A percentile compares a stretch with the other conserved stretches of the same genome.
phyloP scores from a whole-genome alignment of 768 basidiomycete genomes.

The Ramaria sp. region DNA sequence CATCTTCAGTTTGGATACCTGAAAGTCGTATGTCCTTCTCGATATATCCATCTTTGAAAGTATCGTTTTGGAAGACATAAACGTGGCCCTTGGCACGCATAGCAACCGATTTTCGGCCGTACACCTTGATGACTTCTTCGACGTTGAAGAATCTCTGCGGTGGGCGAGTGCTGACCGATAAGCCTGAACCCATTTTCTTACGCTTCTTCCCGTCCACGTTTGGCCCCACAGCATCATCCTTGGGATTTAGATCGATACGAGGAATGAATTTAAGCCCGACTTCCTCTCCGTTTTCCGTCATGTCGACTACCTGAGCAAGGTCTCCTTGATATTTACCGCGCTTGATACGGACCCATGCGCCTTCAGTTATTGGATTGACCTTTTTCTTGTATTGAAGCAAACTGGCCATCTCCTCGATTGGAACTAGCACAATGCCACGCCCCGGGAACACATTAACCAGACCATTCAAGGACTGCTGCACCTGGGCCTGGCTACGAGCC shows the following conservation, averaged over 20 bases:
- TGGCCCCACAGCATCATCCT: slow-evolving; percentile 45
- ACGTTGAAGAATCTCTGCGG: slow-evolving; percentile 89
- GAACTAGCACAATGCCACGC: slow-evolving; percentile 75
- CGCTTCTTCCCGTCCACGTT: slow-evolving; percentile 58
- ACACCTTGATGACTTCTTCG: slow-evolving; percentile 84
- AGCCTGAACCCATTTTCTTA: slow-evolving; percentile 45
- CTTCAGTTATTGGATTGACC: slow-evolving; percentile 70
- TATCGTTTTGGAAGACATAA: slow-evolving; percentile 86
- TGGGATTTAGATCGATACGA: slow-evolving; percentile 92
- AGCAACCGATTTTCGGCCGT: slow-evolving; percentile 65
- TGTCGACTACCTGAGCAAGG: slow-evolving; percentile 89
- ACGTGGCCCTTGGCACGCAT: slow-evolving; percentile 51
- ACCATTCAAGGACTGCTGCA: slow-evolving; percentile 74
- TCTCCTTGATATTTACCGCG: slow-evolving; percentile 92
- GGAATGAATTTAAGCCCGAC: slow-evolving; percentile 91
- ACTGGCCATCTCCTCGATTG: slow-evolving; percentile 97
- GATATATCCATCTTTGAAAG: slow-evolving; percentile 89
- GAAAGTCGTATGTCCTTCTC: slow-evolving; percentile 90
- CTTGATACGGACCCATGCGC: slow-evolving; percentile 91
- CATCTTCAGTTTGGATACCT: slow-evolving; percentile 70
- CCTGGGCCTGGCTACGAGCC: slow-evolving; percentile 78
- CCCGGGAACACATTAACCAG: slow-evolving; percentile 87
- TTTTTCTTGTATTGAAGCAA: slow-evolving; percentile 93
- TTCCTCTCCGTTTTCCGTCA: slow-evolving; percentile 88
- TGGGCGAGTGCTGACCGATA: slow-evolving; percentile 56